Base-by-base conservation (phyloP, 1,139 yeast genomes). In the Yamadazyma atlantica region DNA sequence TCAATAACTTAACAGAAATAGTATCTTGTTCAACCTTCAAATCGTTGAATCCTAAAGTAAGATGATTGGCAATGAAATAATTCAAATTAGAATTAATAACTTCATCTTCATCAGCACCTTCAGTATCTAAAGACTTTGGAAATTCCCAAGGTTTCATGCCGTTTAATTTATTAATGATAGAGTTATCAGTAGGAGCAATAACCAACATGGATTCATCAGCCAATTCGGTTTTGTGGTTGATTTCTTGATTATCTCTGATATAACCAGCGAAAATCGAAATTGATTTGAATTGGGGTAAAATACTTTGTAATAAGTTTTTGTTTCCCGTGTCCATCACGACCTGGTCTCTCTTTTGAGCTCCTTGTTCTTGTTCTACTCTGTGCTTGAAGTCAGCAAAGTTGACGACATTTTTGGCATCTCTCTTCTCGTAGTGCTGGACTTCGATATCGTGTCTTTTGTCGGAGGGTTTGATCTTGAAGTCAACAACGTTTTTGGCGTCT, bases 121-220 rank as follows among this genome's bases (percentile, higher is more conserved):
- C 21, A 14, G 44, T 47, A 5, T 62, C 65, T 13, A 78, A 59
- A 1, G 62, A 43, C 8, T 52, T 57, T 1, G 90, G 89, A 54
- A 80, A 82, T 51, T 80, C 80, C 89, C 89, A 82, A 25, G 89
- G 89, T 51, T 82, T 82, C 43, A 58, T 34, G 41, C 54, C 57
- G 60, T 53, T 25, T 49, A 58, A 46, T 55, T 60, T 57, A 23
- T 42, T 43, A 25, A 53, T 60, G 19, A 83, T 62, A 3, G 85
- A 85, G 15, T 58, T 56, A 51, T 83, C 75, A 2, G 75, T 64
- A 5, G 90, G 89, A 3, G 87, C 82, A 49, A 83, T 71, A 6
- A 83, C 62, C 45, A 75, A 66, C 59, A 78, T 60, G 30, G 64
- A 54, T 42, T 57, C 57, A 21, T 58, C 45, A 17, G 57, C 48